Evolutionary conservation across 176 grass and related monocot genomes (phyloP), one percentile per base, ranked within the genome.

Genomic region (Avena insularis): DNA sequence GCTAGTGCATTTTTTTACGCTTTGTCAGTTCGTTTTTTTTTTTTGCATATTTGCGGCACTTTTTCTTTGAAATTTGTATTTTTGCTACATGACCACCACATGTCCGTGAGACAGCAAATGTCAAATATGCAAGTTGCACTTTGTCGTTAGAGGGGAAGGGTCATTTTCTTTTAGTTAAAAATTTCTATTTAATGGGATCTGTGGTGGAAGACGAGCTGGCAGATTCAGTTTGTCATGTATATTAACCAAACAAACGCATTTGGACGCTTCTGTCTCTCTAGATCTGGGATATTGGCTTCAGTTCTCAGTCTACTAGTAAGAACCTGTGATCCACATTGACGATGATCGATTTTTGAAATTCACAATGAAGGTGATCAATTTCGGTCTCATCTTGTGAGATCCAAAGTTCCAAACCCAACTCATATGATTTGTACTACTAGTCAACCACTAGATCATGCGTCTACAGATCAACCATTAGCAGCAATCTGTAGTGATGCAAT

Each of bases 101-200:
- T 35, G 33, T 35, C 33, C 33, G 33, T 35, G 33, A 35, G 33
- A 35, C 33, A 35, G 33, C 33, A 35, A 35, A 35, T 35, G 33
- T 35, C 33, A 43, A 43, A 7, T 43, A 6, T 6, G 5, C 5
- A 43, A 43, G 40, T 43, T 43, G 40, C 40, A 43, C 40, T 43
- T 43, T 7, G 40, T 43, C 5, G 40, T 43, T 43, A 43, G 40
- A 43, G 40, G 17, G 83, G 25, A 90, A 11, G 7, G 84, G 73
- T 83, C 72, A 47, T 78, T 86, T 90, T 86, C 79, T 73, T 86
- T 71, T 79, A 65, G 16, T 21, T 27, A 35, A 12, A 10, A 65
- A 15, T 64, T 36, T 60, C 54, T 86, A 65, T 35, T 79, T 90
- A 79, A 64, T 70, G 79, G 3, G 43, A 77, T 71, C 61, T 3